Evolutionary conservation across 2,329 filamentous ascomycete species (phyloP).

Genomic region (Bipolaris oryzae): DNA sequence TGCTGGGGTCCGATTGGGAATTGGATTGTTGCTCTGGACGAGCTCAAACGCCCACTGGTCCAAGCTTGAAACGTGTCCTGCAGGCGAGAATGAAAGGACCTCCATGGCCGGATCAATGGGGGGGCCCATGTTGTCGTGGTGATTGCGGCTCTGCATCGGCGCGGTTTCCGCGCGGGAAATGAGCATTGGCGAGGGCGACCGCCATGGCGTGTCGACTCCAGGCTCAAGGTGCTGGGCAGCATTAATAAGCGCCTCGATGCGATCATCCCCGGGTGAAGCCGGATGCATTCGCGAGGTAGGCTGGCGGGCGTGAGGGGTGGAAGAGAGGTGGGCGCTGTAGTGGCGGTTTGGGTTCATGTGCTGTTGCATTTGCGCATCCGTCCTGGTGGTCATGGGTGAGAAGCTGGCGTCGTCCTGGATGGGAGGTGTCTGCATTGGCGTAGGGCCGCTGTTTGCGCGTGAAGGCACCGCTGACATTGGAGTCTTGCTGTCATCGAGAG

Average conservation of each 20-base stretch:
- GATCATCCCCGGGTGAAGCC: conserved; percentile 38
- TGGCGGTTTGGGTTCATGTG: conserved; percentile 29
- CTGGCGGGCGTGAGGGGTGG: conserved; percentile 20
- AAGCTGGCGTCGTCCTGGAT: conserved; percentile 32
- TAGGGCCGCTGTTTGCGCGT: conserved; percentile 28
- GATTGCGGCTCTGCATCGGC: conserved; percentile 32
- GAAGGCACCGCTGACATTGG: neutral
- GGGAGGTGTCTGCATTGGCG: conserved; percentile 27
- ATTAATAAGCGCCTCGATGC: conserved; percentile 48
- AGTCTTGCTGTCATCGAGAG: conserved; percentile 26
- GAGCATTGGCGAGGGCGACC: conserved; percentile 42
- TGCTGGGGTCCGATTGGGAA: conserved; percentile 45
- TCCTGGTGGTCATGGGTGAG: conserved; percentile 35
- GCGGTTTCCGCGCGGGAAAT: conserved; percentile 33
- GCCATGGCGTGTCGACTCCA: conserved; percentile 41
- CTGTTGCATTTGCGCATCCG: conserved; percentile 31
- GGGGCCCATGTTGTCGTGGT: conserved; percentile 43
- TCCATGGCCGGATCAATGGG: conserved; percentile 48
- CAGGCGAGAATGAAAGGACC: conserved; percentile 43
- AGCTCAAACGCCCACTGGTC: conserved; percentile 49
- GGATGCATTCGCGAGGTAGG: conserved; percentile 24
- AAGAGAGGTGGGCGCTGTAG: conserved; percentile 23
- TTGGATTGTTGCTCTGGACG: conserved; percentile 44
- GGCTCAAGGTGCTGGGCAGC: conserved; percentile 47
- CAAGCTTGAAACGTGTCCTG: conserved; percentile 43